These are phyloP conservation scores for Fragosphaeria purpurea DNA, from an alignment of 2,329 filamentous ascomycete genomes.

Conservation along the genomic window DNA sequence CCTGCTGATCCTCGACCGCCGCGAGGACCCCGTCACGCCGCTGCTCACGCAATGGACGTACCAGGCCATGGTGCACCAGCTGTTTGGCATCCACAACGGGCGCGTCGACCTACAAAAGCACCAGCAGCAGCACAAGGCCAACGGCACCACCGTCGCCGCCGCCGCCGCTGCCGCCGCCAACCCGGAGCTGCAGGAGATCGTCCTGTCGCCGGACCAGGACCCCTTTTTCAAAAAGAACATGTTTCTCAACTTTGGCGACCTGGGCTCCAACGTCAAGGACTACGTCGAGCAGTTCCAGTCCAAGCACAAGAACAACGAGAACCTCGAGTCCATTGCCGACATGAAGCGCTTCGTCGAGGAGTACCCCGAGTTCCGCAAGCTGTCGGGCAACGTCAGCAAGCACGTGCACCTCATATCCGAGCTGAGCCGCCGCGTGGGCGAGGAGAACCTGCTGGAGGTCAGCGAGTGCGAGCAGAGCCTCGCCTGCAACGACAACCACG, in stretches of 20 bases:
- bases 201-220: slow-evolving; percentile 92
- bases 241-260: slow-evolving; percentile 94
- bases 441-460: slow-evolving; percentile 84
- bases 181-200: slow-evolving; percentile 85
- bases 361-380: slow-evolving; percentile 93
- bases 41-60: slow-evolving; percentile 97
- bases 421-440: slow-evolving; percentile 75
- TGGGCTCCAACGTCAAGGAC: slow-evolving; percentile 93
- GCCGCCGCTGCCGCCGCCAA: slow-evolving; percentile 51
- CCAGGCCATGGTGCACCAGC: slow-evolving; percentile 98
- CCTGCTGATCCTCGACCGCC: slow-evolving; percentile 76
- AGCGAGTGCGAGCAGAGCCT: slow-evolving; percentile 95
- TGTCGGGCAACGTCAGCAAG: slow-evolving; percentile 97
- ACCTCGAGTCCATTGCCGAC: slow-evolving; percentile 92
- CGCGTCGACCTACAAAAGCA: slow-evolving; percentile 59
- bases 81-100: slow-evolving; percentile 91
- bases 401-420: slow-evolving; percentile 95
- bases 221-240: slow-evolving; percentile 99
- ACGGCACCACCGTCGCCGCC: slow-evolving; percentile 30
- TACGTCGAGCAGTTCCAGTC: slow-evolving; percentile 98
- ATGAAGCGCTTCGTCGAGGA: slow-evolving; percentile 99
- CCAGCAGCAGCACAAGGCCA: slow-evolving; percentile 55
- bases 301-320: slow-evolving; percentile 91
- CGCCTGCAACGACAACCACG: slow-evolving; percentile 93
- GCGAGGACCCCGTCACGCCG: slow-evolving; percentile 91